Evolutionary conservation across 2,329 filamentous ascomycete genomes (phyloP), one percentile per base, ranked within the genome.

Genomic region (Microdochium paspali): DNA sequence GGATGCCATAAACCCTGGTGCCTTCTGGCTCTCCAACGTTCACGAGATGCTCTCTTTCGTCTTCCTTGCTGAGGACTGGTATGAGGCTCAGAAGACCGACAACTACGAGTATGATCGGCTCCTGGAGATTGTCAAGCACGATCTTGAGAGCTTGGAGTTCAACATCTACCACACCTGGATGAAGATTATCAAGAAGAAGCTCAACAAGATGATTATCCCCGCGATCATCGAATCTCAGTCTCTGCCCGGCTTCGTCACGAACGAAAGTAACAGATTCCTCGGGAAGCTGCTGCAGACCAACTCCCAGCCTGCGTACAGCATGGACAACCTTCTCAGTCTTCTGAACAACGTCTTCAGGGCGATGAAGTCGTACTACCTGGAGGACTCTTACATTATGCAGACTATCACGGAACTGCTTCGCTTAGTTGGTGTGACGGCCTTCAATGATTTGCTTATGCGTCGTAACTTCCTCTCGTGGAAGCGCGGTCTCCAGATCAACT

Each of bases 121-220:
- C 46, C 73, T 98, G 59, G 93, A 98, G 68, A 97, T 98, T 65
- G 93, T 98, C 64, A 98, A 98, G 77, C 93, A 98, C 65, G 93
- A 98, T 65, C 75, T 98, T 46, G 93, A 98, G 72, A 95, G 88
- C 68, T 76, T 98, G 53, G 93, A 98, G 70, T 98, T 98, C 76
- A 98, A 98, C 74, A 98, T 98, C 60, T 98, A 98, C 70, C 93
- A 98, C 70, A 98, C 93, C 24, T 98, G 93, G 93, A 98, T 98
- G 93, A 98, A 98, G 77, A 88, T 96, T 49, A 73, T 98, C 61
- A 98, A 98, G 80, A 96, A 96, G 82, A 95, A 95, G 73, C 78
- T 98, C 53, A 89, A 94, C 61, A 97, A 97, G 79, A 98, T 98
- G 93, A 94, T 98, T 61, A 95, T 98, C 46, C 93, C 93, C 1